A percentile compares a stretch with the other conserved stretches of the same genome.
Conservation (phyloP, 2,329 filamentous ascomycete genomes). For the Trichoderma koningiopsis region DNA sequence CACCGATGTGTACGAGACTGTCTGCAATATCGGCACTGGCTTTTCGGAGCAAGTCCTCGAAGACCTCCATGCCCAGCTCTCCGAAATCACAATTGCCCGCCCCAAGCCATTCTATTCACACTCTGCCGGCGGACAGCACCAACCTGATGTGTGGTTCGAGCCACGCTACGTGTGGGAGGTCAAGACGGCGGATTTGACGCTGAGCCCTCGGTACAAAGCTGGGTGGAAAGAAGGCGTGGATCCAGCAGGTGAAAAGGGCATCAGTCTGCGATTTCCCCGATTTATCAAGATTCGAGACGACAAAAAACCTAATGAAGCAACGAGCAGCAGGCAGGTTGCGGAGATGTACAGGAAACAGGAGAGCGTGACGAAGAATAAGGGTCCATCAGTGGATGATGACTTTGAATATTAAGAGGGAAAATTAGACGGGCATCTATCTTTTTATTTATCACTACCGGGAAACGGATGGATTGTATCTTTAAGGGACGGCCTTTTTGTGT, state of each 20-base stretch:
- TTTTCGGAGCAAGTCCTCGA: slow-evolving; percentile 96
- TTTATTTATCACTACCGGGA: background rate
- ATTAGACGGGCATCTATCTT: background rate
- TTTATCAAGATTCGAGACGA: slow-evolving; percentile 93
- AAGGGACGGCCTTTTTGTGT: background rate
- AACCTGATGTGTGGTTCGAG: slow-evolving; percentile 99
- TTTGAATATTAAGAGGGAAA: slow-evolving; percentile 78
- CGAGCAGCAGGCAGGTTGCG: slow-evolving; percentile 78
- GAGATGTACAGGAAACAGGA: slow-evolving; percentile 98
- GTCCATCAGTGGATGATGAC: slow-evolving; percentile 87
- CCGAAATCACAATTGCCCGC: slow-evolving; percentile 77
- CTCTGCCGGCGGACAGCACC: slow-evolving; percentile 80
- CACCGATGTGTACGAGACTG: slow-evolving; percentile 84
- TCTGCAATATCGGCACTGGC: slow-evolving; percentile 98
- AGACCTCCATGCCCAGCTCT: slow-evolving; percentile 76
- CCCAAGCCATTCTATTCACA: slow-evolving; percentile 95
- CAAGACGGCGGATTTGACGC: slow-evolving; percentile 90
- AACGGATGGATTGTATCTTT: background rate
- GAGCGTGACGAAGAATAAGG: slow-evolving; percentile 82
- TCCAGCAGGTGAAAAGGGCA: slow-evolving; percentile 70
- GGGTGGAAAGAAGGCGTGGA: slow-evolving; percentile 80
- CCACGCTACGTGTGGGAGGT: slow-evolving; percentile 95
- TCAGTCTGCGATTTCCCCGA: slow-evolving; percentile 86
- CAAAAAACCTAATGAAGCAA: slow-evolving; percentile 93
- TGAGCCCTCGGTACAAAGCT: slow-evolving; percentile 92